Percentiles rank a stretch among this genome's conserved stretches.
Evolutionary conservation across 345 rosid species (phyloP).

Genomic region (Boechera retrofracta): DNA sequence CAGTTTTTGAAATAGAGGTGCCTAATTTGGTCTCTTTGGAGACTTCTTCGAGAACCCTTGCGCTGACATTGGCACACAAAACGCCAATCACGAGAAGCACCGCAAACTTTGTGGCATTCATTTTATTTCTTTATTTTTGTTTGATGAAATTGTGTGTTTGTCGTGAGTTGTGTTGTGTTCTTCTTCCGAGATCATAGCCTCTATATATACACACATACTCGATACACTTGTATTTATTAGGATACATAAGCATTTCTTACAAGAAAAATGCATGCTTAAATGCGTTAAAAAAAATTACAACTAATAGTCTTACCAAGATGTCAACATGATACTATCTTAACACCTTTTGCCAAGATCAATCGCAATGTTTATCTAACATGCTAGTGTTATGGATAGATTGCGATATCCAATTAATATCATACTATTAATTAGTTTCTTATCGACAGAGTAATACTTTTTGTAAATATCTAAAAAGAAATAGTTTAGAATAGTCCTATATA

Average conservation of each 20-base stretch:
- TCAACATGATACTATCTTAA: too few relatives aligned
- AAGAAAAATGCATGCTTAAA: too few relatives aligned
- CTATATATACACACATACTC: background rate
- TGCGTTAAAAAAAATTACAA: too few relatives aligned
- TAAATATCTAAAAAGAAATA: too few relatives aligned
- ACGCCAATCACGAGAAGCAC: slow-evolving; percentile 10
- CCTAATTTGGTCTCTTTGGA: background rate
- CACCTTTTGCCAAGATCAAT: too few relatives aligned
- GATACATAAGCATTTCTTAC: slow-evolving; percentile 1
- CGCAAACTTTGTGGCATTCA: slow-evolving; percentile 20
- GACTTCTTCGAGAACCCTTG: slow-evolving; percentile 1
- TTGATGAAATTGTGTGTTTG: background rate
- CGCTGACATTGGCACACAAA: slow-evolving; percentile 11
- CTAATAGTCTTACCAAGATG: too few relatives aligned
- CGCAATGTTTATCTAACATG: too few relatives aligned
- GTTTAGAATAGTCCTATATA: too few relatives aligned
- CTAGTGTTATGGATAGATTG: too few relatives aligned
- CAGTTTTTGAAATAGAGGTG: background rate
- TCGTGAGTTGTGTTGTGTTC: slow-evolving; percentile 13
- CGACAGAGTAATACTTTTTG: too few relatives aligned
- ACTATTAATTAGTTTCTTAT: too few relatives aligned
- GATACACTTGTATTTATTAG: background rate
- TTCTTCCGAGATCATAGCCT: background rate
- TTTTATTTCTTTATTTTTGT: background rate
- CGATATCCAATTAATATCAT: too few relatives aligned